A percentile compares a stretch with the other conserved stretches of the same genome.
Conservation (phyloP, 371 early-diverging fungal species). For the Dinochytrium kinnereticum region DNA sequence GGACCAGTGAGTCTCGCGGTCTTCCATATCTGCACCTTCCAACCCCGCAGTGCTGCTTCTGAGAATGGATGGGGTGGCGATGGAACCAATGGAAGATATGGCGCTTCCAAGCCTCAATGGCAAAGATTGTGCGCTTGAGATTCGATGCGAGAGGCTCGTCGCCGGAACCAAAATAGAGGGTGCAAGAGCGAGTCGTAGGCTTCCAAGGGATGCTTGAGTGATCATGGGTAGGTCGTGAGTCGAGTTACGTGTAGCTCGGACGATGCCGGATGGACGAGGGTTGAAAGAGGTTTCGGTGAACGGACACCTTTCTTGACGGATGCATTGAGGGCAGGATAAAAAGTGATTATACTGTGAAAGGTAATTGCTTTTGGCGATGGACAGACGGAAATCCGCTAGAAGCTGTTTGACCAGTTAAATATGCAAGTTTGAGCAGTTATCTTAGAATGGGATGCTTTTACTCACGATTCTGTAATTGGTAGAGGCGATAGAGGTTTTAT, state of each 20-base stretch:
- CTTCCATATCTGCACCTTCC: neutral
- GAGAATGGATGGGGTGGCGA: constrained; percentile 1
- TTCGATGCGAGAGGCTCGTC: neutral
- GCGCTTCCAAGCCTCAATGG: neutral
- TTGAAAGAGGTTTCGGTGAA: neutral
- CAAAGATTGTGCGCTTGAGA: neutral
- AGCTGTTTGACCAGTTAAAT: neutral
- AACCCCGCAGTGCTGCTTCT: neutral
- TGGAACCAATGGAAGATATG: neutral
- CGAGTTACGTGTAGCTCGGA: constrained; percentile 9
- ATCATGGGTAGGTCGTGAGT: constrained; percentile 16
- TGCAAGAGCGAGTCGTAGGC: neutral
- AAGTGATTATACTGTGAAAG: constrained; percentile 31
- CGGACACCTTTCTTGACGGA: constrained; percentile 6
- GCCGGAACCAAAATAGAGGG: neutral
- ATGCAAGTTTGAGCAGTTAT: neutral
- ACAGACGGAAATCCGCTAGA: constrained; percentile 35
- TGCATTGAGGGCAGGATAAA: constrained; percentile 28
- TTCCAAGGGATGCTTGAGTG: neutral
- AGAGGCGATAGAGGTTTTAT: constrained; percentile 29
- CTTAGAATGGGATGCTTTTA: neutral
- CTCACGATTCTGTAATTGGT: constrained; percentile 37
- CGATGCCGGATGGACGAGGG: neutral
- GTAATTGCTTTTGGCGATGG: constrained; percentile 35
- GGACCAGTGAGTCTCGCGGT: neutral